These are phyloP conservation scores for Guadua angustifolia DNA, from an alignment of 176 grass and related monocot genomes.

Conservation along the genomic window DNA sequence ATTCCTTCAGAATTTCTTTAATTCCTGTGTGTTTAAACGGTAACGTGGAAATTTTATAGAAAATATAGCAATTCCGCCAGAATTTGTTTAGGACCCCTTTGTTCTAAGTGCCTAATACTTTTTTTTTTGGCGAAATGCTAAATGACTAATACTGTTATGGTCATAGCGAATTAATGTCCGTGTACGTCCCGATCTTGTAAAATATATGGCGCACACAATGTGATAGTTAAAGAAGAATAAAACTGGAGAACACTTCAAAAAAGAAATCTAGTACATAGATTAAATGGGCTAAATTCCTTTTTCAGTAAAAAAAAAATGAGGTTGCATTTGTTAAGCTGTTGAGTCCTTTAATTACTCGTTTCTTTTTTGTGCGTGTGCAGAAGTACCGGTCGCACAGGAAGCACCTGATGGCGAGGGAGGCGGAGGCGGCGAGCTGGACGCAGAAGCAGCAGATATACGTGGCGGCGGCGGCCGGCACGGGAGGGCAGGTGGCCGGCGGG, in stretches of 20 bases:
- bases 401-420: slow-evolving; percentile 77
- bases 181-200: not conserved
- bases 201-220: not conserved
- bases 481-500: not conserved
- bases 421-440: slow-evolving; percentile 77
- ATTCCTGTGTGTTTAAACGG: not conserved
- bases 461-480: not conserved
- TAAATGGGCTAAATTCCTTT: not conserved
- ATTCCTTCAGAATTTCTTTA: no score
- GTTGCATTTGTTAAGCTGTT: not conserved
- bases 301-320: not conserved
- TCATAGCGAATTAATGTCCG: not conserved
- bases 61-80: not conserved
- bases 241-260: not conserved
- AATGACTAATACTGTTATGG: not conserved
- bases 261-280: not conserved
- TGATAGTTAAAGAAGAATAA: not conserved
- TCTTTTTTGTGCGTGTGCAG: slow-evolving; percentile 40
- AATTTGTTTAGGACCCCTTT: not conserved
- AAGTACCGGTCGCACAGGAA: slow-evolving; percentile 94
- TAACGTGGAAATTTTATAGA: not conserved
- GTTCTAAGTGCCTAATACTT: not conserved
- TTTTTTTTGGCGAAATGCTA: no score
- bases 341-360: not conserved
- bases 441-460: slow-evolving; percentile 66